Evolutionary conservation across 177 flowering plant species (phyloP), one percentile per base, ranked within the genome.

Genomic region (Vitis hybrid): DNA sequence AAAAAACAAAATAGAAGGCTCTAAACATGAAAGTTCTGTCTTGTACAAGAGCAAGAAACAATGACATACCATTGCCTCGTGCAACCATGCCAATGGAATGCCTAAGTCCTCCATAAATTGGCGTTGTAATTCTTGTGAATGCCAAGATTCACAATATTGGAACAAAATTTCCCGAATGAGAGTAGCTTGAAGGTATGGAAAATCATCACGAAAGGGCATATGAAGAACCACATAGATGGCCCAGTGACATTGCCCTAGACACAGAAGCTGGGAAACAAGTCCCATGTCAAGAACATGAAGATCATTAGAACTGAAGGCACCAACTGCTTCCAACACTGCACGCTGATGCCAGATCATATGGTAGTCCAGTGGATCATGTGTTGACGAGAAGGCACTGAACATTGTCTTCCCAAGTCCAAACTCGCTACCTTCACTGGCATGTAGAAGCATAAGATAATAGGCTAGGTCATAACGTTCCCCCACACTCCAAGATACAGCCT

Each of bases 261-360:
- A 89, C 30, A 96, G 81, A 56, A 96, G 82, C 80, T 96, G 99
- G 60, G 97, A 88, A 71, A 93, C 86, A 75, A 87, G 74, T 65
- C 93, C 91, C 94, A 96, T 91, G 82, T 96, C 99, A 71, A 96
- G 97, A 59, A 85, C 82, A 71, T 92, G 89, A 76, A 93, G 97
- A 84, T 92, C 95, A 69, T 83, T 83, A 12, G 91, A 89, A 78
- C 80, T 86, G 75, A 87, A 83, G 79, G 86, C 89, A 45, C 99
- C 99, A 61, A 89, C 76, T 56, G 99, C 93, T 82, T 93, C 97
- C 81, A 96, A 73, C 61, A 91, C 72, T 17, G 82, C 86, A 70
- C 97, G 91, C 66, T 96, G 99, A 82, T 96, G 99, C 99, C 99
- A 96, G 69, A 96, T 92, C 97, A 96, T 96, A 82, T 96, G 99